Base-by-base conservation (phyloP, 2,329 filamentous ascomycete genomes). In the Dothidotthia symphoricarpi region DNA sequence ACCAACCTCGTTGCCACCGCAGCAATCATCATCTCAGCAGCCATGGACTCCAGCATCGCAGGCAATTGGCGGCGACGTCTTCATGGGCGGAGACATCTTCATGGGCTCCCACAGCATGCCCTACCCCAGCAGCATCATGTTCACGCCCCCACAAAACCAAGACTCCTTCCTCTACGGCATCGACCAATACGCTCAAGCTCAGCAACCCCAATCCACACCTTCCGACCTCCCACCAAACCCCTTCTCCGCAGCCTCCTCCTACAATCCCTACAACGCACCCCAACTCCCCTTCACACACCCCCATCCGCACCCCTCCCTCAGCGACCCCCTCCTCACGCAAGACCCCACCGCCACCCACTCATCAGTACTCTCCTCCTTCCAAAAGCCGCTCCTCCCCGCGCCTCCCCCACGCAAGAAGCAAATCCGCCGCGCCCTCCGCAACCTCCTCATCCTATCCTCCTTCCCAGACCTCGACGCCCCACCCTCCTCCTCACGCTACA, bases 381-480 rank as follows among this genome's bases (percentile, higher is more conserved):
- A 58, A 37, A 44, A 41, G 9, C 53, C 49, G 12, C 28, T 19
- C 14, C 42, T 4, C 41, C 51, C 22, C 13, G 44, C 8, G 51
- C 47, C 3, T 5, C 60, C 52, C n/a, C 55, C 53, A 1, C 53
- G 54, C 9, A 53, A 51, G 24, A 64, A 59, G 37, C 53, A 69
- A 11, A 69, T 74, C 45, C 74, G 73, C 54, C 64, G 77, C 19
- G 75, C 75, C 8, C 75, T 76, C 13, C 74, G 79, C 19, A 77
- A 77, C 36, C 70, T 82, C 8, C 69, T 82, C 5, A 76, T 80
- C 35, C 71, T 86, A 9, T 71, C 65, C 8, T 66, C 69, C 7
- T 62, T 63, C 41, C 55, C 64, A 16, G 57, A 66, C 27, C 60
- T 65, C 55, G 78, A 51, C 72, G 75, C 40, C 49, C 51, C 51